phyloP scores from a whole-genome alignment of 257 asterid species.

The Nicotiana tabacum region DNA sequence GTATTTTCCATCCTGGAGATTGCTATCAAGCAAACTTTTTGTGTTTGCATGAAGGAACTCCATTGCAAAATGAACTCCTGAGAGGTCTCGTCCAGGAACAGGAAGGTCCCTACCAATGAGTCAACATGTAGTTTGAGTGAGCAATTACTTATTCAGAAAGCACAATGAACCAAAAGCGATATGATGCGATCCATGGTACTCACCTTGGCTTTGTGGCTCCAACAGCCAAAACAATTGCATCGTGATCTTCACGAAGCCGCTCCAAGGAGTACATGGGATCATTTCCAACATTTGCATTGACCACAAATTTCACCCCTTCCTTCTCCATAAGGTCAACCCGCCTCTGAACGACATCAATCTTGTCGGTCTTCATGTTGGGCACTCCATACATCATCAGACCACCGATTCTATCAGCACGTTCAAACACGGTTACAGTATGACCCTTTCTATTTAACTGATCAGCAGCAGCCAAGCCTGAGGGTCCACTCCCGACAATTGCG shows the following conservation, averaged over 20 bases:
- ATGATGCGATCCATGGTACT: neutral
- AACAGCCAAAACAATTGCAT: slow-evolving; percentile 87
- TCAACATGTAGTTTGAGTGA: neutral
- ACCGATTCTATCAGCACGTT: slow-evolving; percentile 96
- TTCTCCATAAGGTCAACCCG: slow-evolving; percentile 89
- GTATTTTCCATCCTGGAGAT: slow-evolving; percentile 80
- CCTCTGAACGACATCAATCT: slow-evolving; percentile 77
- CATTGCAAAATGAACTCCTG: slow-evolving; percentile 98
- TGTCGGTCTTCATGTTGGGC: slow-evolving; percentile 98
- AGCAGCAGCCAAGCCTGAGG: slow-evolving; percentile 98
- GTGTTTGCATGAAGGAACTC: slow-evolving; percentile 97
- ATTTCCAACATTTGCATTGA: slow-evolving; percentile 77
- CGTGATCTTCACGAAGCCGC: slow-evolving; percentile 63
- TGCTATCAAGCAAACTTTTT: slow-evolving; percentile 88
- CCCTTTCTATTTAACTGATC: slow-evolving; percentile 91
- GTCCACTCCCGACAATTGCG: slow-evolving; percentile 96
- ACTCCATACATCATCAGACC: slow-evolving; percentile 99
- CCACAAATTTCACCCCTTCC: slow-evolving; percentile 88
- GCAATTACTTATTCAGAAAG: neutral
- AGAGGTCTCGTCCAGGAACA: slow-evolving; percentile 91
- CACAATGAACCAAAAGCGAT: neutral
- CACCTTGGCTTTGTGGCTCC: slow-evolving; percentile 98
- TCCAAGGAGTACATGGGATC: slow-evolving; percentile 67
- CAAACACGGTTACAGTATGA: slow-evolving; percentile 83
- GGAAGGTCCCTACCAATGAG: slow-evolving; percentile 72